Conservation (phyloP, 306 rosid species). For the Coriaria nepalensis region DNA sequence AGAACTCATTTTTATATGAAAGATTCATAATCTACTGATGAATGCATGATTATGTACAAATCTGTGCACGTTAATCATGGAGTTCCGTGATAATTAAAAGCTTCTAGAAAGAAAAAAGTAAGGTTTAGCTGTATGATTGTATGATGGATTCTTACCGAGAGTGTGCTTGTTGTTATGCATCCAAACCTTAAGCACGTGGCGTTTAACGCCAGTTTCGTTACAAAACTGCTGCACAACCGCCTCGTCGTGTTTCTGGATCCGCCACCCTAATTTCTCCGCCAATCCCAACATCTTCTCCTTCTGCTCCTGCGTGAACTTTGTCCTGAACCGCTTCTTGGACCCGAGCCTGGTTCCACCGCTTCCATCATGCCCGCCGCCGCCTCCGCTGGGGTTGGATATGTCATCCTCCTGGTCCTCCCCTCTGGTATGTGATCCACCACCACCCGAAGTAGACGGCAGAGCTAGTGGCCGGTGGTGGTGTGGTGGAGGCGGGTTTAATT, state of each 20-base stretch:
- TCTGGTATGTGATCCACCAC: constrained; percentile 45
- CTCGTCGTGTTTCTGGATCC: constrained; percentile 91
- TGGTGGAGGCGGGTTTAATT: constrained; percentile 35
- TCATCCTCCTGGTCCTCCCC: constrained; percentile 53
- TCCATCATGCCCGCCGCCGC: constrained; percentile 26
- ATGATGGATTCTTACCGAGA: constrained; percentile 86
- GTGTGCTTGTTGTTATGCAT: constrained; percentile 99
- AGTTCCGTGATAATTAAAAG: no score
- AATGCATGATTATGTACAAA: no score
- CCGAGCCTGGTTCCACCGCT: constrained; percentile 12
- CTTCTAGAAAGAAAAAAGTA: no score
- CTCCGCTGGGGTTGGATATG: constrained; percentile 59
- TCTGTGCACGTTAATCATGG: no score
- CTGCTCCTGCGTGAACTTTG: constrained; percentile 74
- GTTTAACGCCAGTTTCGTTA: constrained; percentile 64
- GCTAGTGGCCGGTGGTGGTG: constrained; percentile 57
- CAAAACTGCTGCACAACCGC: constrained; percentile 62
- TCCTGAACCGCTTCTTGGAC: constrained; percentile 57
- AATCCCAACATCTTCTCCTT: constrained; percentile 71
- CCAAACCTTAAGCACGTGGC: constrained; percentile 97
- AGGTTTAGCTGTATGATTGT: no score
- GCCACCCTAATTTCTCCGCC: constrained; percentile 81
- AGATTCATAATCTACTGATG: no score
- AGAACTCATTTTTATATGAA: no score
- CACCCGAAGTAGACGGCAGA: constrained; percentile 83